A percentile compares a stretch with the other conserved stretches of the same genome.
Evolutionary conservation across 2,329 filamentous ascomycete species (phyloP).

Genomic region (Colletotrichum navitas): DNA sequence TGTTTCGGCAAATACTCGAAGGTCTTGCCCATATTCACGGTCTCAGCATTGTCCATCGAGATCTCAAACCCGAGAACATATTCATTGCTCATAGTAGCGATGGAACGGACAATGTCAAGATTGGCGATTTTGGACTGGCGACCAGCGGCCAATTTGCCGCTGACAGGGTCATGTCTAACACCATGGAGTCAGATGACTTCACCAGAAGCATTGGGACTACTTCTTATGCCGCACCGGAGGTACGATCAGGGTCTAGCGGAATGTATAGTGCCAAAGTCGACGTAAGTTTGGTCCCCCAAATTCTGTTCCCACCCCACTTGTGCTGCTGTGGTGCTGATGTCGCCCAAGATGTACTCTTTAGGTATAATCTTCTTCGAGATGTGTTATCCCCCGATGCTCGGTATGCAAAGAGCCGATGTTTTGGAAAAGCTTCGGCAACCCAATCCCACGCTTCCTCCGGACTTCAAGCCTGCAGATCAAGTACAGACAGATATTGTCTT

Average conservation of each 20-base stretch:
- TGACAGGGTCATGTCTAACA: slow-evolving; percentile 62
- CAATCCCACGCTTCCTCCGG: slow-evolving; percentile 75
- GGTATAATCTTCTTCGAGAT: slow-evolving; percentile 99
- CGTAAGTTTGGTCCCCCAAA: slow-evolving; percentile 59
- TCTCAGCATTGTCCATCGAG: slow-evolving; percentile 92
- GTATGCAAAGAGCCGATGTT: slow-evolving; percentile 73
- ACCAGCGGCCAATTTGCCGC: slow-evolving; percentile 84
- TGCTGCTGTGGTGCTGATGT: slow-evolving; percentile 37
- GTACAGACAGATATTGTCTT: slow-evolving; percentile 84
- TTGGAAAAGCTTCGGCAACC: slow-evolving; percentile 77
- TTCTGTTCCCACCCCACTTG: slow-evolving; percentile 22
- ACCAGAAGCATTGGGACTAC: slow-evolving; percentile 81
- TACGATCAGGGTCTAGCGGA: slow-evolving; percentile 79
- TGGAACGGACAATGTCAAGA: slow-evolving; percentile 88
- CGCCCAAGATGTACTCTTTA: slow-evolving; percentile 86
- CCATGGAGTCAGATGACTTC: slow-evolving; percentile 70
- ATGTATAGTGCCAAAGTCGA: slow-evolving; percentile 95
- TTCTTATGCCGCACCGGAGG: slow-evolving; percentile 93
- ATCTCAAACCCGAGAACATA: slow-evolving; percentile 96
- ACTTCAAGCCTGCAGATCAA: slow-evolving; percentile 78
- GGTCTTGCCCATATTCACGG: slow-evolving; percentile 91
- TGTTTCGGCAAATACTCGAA: slow-evolving; percentile 92
- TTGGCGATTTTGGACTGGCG: slow-evolving; percentile 95
- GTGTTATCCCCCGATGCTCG: slow-evolving; percentile 76
- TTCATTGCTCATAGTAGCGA: slow-evolving; percentile 82